Base-by-base conservation (phyloP, 2,329 filamentous ascomycete species). In the Teratosphaeria pseudoeucalypti region DNA sequence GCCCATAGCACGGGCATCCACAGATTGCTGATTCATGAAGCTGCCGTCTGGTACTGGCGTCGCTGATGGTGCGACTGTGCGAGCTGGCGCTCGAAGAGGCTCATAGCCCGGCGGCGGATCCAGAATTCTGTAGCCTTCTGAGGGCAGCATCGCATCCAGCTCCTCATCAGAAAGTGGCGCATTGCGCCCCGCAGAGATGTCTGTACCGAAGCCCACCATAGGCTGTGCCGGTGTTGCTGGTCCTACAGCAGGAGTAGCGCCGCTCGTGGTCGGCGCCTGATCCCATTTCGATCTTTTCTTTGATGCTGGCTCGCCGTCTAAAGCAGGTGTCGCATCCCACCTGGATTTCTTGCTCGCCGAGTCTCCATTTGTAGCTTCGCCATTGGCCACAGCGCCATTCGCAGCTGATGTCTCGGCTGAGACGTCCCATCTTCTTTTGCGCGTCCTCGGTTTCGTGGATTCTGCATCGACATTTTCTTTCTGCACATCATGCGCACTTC, bases 11-110 rank as follows among this genome's bases (percentile, higher is more conserved):
- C 90, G 84, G 61, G 86, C 85, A 71, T 89, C 91, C 66, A 95
- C 91, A 9, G 91, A 89, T 66, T 99, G 91, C 72, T 97, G 94
- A 85, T 96, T 95, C 87, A 95, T 94, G 77, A 97, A 99, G 2
- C 94, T 94, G 52, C 82, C 84, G 27, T 88, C 80, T 57, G 76
- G 78, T 47, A 78, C 74, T n/a, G 89, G 84, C 14, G 85, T 81
- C 47, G 90, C 85, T 14, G 90, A 88, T 47, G 85, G 82, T 76
- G 86, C 85, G 52, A 90, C 76, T 71, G 89, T 89, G 72, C 91
- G 85, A 39, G 90, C 82, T 56, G 89, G 84, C 37, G 88, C 86
- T 58, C 89, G 85, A 29, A 90, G 83, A 5, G 92, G 91, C 54
- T 89, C 90, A 71, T 97, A 99, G 37, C 94, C 94, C 4, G 92